A percentile compares a stretch with the other conserved stretches of the same genome.
Conservation (phyloP, 2,329 filamentous ascomycete genomes). For the Ambrosiella beaveri region DNA sequence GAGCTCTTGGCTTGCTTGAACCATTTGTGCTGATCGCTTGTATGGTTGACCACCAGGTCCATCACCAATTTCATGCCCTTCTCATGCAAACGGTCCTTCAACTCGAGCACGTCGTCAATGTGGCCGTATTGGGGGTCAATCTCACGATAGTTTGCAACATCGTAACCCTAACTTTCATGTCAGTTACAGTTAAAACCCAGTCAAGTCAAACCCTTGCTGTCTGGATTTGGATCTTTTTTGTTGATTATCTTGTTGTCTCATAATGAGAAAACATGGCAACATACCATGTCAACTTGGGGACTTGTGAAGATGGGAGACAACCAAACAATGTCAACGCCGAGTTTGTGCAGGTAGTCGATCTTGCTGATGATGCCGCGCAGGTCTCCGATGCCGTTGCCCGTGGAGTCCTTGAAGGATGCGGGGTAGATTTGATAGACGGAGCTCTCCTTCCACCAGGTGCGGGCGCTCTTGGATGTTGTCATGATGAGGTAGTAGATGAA, state of each 20-base stretch:
- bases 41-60: slow-evolving; percentile 61
- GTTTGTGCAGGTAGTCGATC: slow-evolving; percentile 35
- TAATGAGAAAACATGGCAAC: slow-evolving; percentile 7
- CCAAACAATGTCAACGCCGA: slow-evolving; percentile 44
- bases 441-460: slow-evolving; percentile 42
- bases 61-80: slow-evolving; percentile 52
- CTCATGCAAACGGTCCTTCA: slow-evolving; percentile 43
- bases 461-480: slow-evolving; percentile 6
- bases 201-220: background rate
- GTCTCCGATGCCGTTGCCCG: slow-evolving; percentile 37
- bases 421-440: slow-evolving; percentile 46
- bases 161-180: slow-evolving; percentile 35
- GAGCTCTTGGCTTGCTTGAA: slow-evolving; percentile 46
- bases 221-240: background rate
- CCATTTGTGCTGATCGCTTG: slow-evolving; percentile 45
- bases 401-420: slow-evolving; percentile 42
- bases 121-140: slow-evolving; percentile 52
- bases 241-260: background rate
- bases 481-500: background rate
- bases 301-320: slow-evolving; percentile 29
- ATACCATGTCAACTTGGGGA: slow-evolving; percentile 45
- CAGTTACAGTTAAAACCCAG: background rate
- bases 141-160: slow-evolving; percentile 49
- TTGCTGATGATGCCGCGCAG: slow-evolving; percentile 39
- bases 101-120: slow-evolving; percentile 44